Conservation (phyloP, 306 rosid species). For the Prunus dulcis region DNA sequence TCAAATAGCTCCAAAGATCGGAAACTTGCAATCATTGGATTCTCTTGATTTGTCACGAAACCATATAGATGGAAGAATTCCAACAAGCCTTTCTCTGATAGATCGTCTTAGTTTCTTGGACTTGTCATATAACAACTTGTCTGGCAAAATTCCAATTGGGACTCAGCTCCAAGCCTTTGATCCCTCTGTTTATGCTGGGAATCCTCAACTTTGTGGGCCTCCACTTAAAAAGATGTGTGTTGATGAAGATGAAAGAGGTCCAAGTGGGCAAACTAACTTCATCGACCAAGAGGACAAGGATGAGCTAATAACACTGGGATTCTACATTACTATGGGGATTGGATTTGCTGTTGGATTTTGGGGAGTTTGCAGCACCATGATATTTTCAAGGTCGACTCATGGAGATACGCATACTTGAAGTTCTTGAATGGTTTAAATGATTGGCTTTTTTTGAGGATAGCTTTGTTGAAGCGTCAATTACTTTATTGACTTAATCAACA, state of each 20-base stretch:
- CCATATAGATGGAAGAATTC: background rate
- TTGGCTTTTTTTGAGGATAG: background rate
- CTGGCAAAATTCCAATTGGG: background rate
- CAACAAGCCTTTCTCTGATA: background rate
- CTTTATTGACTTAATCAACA: no score
- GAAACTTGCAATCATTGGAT: background rate
- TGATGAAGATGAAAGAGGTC: no score
- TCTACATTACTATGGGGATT: constrained; percentile 10
- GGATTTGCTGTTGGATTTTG: constrained; percentile 24
- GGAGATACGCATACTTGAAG: constrained; percentile 14
- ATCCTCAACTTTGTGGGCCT: background rate
- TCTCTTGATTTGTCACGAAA: background rate
- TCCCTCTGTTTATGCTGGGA: background rate
- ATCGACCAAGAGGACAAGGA: background rate
- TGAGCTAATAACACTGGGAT: constrained; percentile 8
- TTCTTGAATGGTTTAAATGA: background rate
- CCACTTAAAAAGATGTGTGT: no score
- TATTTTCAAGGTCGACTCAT: background rate
- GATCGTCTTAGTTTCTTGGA: background rate
- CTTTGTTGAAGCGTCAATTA: background rate
- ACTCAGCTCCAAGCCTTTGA: background rate
- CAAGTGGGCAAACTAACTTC: no score
- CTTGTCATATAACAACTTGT: background rate
- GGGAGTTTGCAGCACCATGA: constrained; percentile 30
- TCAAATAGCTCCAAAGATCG: no score